phyloP scores from a whole-genome alignment of 164 flowering plant species.

The Vitis cinerea region DNA sequence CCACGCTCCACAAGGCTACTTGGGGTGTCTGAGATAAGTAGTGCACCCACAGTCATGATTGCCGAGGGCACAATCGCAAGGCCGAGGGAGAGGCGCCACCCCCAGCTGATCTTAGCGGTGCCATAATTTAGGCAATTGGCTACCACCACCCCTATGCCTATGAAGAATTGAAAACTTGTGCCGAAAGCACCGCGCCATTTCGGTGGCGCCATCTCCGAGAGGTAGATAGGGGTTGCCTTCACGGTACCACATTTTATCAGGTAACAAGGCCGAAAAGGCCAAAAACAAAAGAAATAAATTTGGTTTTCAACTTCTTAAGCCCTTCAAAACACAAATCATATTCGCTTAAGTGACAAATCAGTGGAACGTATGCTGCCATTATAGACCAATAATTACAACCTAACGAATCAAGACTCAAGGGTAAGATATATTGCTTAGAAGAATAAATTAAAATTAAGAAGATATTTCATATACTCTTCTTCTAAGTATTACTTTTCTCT shows the following conservation, averaged over 20 bases:
- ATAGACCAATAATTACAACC: too few species aligned
- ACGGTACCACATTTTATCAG: background rate
- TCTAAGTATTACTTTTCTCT: too few species aligned
- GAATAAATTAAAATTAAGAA: too few species aligned
- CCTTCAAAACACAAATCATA: too few species aligned
- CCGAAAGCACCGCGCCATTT: conserved; percentile 73
- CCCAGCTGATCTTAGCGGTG: conserved; percentile 41
- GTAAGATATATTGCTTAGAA: too few species aligned
- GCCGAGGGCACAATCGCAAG: conserved; percentile 58
- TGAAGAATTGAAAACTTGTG: conserved; percentile 58
- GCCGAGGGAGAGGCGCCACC: conserved; percentile 76
- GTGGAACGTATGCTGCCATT: too few species aligned
- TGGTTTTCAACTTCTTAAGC: too few species aligned
- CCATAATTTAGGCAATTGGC: conserved; percentile 56
- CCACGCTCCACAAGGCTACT: conserved; percentile 56
- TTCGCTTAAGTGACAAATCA: too few species aligned
- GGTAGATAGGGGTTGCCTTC: conserved; percentile 64
- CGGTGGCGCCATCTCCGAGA: conserved; percentile 74
- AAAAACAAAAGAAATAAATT: too few species aligned
- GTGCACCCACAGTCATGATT: conserved; percentile 50
- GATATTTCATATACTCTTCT: too few species aligned
- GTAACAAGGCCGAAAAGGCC: too few species aligned
- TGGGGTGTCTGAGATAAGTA: conserved; percentile 56
- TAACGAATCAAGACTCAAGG: too few species aligned
- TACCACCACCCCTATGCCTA: conserved; percentile 53